Conservation (phyloP, 177 flowering plant genomes). For the Vitis hybrid region DNA sequence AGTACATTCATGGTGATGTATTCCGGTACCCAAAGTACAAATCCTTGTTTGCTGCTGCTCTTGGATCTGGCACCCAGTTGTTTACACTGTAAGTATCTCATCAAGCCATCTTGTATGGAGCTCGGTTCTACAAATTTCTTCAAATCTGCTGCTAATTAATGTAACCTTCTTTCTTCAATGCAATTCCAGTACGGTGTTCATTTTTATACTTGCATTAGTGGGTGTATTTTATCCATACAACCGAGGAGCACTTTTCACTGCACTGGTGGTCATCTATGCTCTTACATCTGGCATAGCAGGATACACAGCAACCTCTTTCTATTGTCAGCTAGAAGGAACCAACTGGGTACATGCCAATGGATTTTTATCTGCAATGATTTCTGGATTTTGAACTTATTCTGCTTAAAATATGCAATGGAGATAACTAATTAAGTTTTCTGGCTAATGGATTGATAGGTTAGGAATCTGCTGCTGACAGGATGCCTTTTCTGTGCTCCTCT, state of each 20-base stretch:
- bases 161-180: neutral
- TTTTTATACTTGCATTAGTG: slow-evolving; percentile 42
- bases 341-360: slow-evolving; percentile 32
- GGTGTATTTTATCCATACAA: slow-evolving; percentile 50
- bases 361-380: neutral
- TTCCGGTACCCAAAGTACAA: slow-evolving; percentile 67
- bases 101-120: neutral
- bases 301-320: slow-evolving; percentile 40
- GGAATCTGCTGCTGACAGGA: slow-evolving; percentile 42
- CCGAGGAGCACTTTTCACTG: slow-evolving; percentile 43
- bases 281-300: slow-evolving; percentile 50
- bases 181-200: slow-evolving; percentile 35
- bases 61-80: slow-evolving; percentile 73
- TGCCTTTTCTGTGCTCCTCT: slow-evolving; percentile 47
- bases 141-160: neutral
- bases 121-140: neutral
- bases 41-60: slow-evolving; percentile 59
- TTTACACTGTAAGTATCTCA: slow-evolving; percentile 50
- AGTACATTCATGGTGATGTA: slow-evolving; percentile 79
- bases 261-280: slow-evolving; percentile 41
- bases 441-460: slow-evolving; percentile 27
- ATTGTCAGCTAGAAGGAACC: slow-evolving; percentile 44
- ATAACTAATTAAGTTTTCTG: neutral
- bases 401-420: neutral
- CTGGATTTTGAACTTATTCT: neutral